phyloP scores from a whole-genome alignment of 805 yeast species.

The Yarrowia sp. region DNA sequence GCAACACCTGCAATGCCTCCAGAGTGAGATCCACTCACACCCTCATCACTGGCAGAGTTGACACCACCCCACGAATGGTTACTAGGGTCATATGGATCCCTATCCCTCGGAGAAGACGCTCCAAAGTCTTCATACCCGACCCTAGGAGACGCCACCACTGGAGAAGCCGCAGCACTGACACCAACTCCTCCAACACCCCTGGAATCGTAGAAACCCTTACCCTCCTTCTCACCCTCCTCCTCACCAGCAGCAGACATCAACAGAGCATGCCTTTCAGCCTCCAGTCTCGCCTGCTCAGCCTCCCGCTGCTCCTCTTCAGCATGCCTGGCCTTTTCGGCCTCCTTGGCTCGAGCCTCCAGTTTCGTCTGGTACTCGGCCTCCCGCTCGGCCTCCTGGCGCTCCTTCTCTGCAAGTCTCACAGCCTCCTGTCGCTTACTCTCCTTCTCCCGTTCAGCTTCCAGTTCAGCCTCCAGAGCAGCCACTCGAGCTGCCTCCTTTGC shows the following conservation, averaged over 20 bases:
- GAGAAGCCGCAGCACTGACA: neutral
- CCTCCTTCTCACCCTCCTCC: neutral
- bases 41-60: no score
- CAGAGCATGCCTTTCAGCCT: conserved; percentile 11
- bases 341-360: conserved; percentile 13
- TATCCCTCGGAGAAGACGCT: neutral
- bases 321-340: conserved; percentile 9
- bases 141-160: neutral
- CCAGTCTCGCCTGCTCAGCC: conserved; percentile 12
- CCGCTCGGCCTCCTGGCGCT: neutral
- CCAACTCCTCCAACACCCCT: neutral
- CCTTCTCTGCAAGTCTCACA: neutral
- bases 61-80: neutral
- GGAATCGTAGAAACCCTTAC: neutral
- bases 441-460: neutral
- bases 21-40: no score
- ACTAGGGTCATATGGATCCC: conserved; percentile 18
- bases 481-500: neutral
- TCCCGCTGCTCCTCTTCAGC: conserved; percentile 4
- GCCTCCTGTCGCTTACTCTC: neutral
- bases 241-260: conserved; percentile 10
- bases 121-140: neutral
- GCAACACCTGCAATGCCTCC: neutral
- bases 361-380: conserved; percentile 20
- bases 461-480: neutral